Evolutionary conservation across 2,329 filamentous ascomycete species (phyloP).

Genomic region (Beauveria rudraprayagi): DNA sequence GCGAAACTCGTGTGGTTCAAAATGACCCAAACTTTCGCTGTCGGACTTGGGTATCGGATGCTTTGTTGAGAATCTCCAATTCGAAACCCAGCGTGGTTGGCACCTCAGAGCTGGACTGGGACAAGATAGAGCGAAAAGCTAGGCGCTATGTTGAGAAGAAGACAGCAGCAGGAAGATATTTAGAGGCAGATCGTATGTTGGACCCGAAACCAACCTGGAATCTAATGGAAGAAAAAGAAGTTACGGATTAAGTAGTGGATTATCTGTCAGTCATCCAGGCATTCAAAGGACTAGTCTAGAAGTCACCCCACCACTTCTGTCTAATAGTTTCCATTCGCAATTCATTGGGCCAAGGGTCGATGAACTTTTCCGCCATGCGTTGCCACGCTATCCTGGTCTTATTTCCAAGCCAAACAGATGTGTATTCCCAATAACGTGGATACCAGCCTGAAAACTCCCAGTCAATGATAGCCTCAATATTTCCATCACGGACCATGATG

Average conservation of each 20-base stretch:
- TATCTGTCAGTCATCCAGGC: background rate
- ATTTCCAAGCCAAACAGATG: conserved; percentile 5
- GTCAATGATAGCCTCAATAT: conserved; percentile 22
- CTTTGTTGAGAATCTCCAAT: background rate
- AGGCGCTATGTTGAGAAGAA: background rate
- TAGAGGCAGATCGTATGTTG: background rate
- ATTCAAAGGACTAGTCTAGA: no score
- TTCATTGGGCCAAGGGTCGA: background rate
- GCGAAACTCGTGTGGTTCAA: background rate
- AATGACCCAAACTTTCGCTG: background rate
- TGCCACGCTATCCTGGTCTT: conserved; percentile 3
- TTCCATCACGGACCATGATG: conserved; percentile 20
- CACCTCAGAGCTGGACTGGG: background rate
- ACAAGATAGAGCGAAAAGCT: background rate
- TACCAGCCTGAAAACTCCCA: conserved; percentile 28
- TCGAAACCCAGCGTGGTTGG: background rate
- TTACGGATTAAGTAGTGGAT: no score
- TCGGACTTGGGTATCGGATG: background rate
- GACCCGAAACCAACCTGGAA: background rate
- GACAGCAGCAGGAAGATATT: background rate
- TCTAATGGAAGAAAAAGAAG: no score
- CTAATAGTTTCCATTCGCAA: conserved; percentile 2
- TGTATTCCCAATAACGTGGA: conserved; percentile 26
- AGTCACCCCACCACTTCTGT: conserved; percentile 8
- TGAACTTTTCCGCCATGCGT: background rate